Conservation (phyloP, 106 monocot species). For the Cymbidium sinense region DNA sequence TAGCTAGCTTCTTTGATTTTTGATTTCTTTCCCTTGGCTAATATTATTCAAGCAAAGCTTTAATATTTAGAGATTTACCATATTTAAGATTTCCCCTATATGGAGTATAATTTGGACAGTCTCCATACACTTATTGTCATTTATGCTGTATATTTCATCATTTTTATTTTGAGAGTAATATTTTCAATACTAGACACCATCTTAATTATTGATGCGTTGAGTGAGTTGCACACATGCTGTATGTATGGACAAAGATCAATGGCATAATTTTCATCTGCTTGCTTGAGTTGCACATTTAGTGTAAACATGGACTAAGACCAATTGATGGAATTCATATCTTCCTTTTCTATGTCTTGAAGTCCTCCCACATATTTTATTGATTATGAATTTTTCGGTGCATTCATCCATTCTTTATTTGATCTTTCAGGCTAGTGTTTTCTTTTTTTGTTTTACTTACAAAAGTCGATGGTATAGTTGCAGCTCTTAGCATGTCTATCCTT, state of each 20-base stretch:
- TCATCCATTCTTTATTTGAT: background rate
- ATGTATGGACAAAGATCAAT: background rate
- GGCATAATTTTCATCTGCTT: background rate
- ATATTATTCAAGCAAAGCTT: background rate
- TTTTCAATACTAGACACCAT: background rate
- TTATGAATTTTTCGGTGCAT: background rate
- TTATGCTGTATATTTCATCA: background rate
- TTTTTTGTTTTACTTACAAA: background rate
- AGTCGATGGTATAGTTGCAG: background rate
- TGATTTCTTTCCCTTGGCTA: no score
- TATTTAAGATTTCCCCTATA: background rate
- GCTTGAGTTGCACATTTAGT: constrained; percentile 14
- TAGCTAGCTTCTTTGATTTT: no score
- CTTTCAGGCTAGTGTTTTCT: background rate
- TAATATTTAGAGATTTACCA: background rate
- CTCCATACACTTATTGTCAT: background rate
- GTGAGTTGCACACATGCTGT: constrained; percentile 4
- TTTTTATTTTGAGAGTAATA: background rate
- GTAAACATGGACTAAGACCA: constrained; percentile 39
- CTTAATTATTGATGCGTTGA: constrained; percentile 36
- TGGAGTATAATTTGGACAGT: background rate
- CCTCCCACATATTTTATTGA: constrained; percentile 13
- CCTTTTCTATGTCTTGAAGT: constrained; percentile 23
- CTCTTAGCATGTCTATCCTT: background rate
- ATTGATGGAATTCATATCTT: constrained; percentile 31